Evolutionary conservation across 2,329 filamentous ascomycete genomes (phyloP).

Genomic region (Xylariales sp.): DNA sequence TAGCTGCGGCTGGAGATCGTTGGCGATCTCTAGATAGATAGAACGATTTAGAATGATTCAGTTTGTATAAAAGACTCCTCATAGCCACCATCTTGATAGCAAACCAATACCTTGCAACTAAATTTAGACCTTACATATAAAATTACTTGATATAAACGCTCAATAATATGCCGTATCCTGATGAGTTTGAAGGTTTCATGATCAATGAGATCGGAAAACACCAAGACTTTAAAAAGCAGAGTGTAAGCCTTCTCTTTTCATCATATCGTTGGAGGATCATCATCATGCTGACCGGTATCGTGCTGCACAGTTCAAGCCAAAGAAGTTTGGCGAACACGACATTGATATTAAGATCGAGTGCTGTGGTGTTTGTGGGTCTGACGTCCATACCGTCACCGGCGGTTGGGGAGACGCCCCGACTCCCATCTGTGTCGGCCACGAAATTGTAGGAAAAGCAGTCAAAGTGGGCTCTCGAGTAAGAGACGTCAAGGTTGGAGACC

Average conservation of each 20-base stretch:
- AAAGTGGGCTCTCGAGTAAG: conserved; percentile 55
- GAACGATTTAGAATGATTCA: neutral
- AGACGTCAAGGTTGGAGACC: conserved; percentile 69
- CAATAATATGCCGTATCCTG: conserved; percentile 47
- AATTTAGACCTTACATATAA: neutral
- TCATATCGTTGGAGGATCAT: neutral
- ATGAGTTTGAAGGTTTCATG: conserved; percentile 50
- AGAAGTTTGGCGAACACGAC: conserved; percentile 62
- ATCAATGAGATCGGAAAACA: conserved; percentile 48
- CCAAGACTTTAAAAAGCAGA: conserved; percentile 49
- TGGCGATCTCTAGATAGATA: neutral
- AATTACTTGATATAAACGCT: neutral
- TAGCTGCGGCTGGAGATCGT: neutral
- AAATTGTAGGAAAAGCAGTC: conserved; percentile 67
- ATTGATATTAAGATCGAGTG: conserved; percentile 76
- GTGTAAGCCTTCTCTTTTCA: conserved; percentile 34
- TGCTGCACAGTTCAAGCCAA: conserved; percentile 47
- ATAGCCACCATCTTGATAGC: neutral
- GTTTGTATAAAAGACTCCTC: neutral
- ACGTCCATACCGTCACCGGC: conserved; percentile 57
- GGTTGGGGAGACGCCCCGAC: conserved; percentile 50
- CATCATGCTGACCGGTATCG: neutral
- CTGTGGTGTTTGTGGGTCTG: conserved; percentile 69
- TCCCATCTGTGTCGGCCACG: conserved; percentile 68
- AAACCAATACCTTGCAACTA: neutral